These are phyloP conservation scores for Solanum infundibuliforme DNA, from an alignment of 257 asterid genomes.

Conservation along the genomic window DNA sequence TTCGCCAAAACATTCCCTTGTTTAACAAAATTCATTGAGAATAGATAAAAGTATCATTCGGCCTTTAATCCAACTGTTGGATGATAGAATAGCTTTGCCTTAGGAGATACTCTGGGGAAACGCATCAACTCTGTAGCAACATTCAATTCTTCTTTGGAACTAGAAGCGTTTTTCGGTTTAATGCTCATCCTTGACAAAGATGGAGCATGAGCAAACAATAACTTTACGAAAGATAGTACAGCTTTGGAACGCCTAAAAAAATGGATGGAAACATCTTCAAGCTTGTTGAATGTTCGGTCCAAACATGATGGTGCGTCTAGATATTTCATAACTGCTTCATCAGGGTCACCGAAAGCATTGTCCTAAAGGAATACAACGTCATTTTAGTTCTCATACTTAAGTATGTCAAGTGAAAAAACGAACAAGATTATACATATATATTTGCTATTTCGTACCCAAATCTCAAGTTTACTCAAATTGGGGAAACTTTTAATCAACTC, in stretches of 20 bases:
- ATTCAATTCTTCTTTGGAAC: background rate
- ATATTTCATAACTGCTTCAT: background rate
- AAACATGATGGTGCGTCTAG: background rate
- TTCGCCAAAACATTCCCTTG: no score
- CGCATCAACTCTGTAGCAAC: background rate
- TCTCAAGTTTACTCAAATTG: no score
- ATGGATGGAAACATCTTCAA: background rate
- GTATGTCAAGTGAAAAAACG: no score
- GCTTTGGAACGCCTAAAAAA: background rate
- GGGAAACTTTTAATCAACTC: no score
- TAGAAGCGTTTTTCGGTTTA: background rate
- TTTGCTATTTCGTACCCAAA: no score
- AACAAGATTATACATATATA: no score
- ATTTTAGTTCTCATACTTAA: no score
- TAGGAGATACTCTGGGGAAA: background rate
- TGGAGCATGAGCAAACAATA: background rate
- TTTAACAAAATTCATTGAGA: no score
- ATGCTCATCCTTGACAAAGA: background rate
- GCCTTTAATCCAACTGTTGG: background rate
- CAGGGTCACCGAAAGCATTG: background rate
- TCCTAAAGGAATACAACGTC: background rate
- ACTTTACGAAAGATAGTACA: background rate
- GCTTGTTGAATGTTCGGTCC: no score
- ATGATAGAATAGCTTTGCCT: background rate
- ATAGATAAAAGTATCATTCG: no score